These are phyloP conservation scores for Obelidium mucronatum DNA, from an alignment of 192 early-diverging fungal genomes.

Conservation along the genomic window DNA sequence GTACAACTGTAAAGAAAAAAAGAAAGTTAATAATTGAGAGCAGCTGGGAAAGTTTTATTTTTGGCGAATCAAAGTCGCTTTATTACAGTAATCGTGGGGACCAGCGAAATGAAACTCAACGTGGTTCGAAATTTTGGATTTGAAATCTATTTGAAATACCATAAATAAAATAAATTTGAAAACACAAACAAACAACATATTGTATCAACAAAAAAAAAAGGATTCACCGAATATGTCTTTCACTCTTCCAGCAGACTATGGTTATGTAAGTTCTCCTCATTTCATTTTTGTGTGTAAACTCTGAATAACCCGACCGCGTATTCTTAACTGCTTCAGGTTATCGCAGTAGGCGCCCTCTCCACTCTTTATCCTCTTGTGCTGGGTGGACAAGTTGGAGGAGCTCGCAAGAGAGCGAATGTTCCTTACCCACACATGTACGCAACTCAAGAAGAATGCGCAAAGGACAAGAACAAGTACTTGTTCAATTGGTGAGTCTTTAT, in stretches of 20 bases:
- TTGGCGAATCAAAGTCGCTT: too few relatives aligned
- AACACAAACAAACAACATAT: not conserved
- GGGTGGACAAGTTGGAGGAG: slow-evolving; percentile 56
- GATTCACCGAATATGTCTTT: not conserved
- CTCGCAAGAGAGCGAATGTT: slow-evolving; percentile 67
- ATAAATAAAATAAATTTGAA: not conserved
- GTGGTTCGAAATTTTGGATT: too few relatives aligned
- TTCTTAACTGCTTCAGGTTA: too few relatives aligned
- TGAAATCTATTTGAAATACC: not conserved
- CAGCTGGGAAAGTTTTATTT: too few relatives aligned
- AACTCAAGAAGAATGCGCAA: slow-evolving; percentile 33
- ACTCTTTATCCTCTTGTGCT: slow-evolving; percentile 33
- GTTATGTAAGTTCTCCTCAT: not conserved
- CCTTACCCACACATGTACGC: slow-evolving; percentile 66
- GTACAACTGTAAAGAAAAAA: too few relatives aligned
- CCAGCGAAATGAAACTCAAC: too few relatives aligned
- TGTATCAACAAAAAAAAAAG: not conserved
- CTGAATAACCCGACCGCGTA: not conserved
- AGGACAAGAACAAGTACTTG: slow-evolving; percentile 67
- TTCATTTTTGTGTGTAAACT: not conserved
- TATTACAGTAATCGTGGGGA: too few relatives aligned
- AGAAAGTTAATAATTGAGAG: too few relatives aligned
- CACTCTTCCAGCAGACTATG: not conserved
- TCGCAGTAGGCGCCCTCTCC: slow-evolving; percentile 4
- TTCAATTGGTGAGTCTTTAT: slow-evolving; percentile 69